These are phyloP conservation scores for Coemansia sp. DNA, from an alignment of 192 early-diverging fungal genomes.

Conservation along the genomic window DNA sequence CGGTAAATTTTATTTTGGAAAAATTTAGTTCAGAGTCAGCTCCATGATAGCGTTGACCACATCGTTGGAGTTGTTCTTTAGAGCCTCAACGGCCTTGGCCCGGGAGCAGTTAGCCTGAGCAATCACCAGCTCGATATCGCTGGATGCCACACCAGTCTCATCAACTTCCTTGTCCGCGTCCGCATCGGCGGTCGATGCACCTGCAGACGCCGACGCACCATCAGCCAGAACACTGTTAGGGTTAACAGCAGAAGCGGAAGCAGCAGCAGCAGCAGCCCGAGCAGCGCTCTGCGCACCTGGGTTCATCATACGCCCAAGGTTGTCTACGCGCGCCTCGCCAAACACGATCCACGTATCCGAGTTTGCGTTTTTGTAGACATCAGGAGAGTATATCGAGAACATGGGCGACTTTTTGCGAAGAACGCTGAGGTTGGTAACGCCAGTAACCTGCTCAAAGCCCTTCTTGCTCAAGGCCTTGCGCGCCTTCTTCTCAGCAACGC, in stretches of 20 bases:
- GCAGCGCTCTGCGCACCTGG: constrained; percentile 58
- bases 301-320: constrained; percentile 68
- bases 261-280: constrained; percentile 19
- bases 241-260: neutral
- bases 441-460: constrained; percentile 82
- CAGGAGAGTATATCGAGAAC: constrained; percentile 85
- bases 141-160: constrained; percentile 77
- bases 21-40: constrained; percentile 32
- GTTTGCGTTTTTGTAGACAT: constrained; percentile 87
- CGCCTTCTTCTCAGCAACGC: constrained; percentile 92
- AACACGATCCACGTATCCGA: constrained; percentile 96
- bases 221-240: constrained; percentile 5
- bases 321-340: constrained; percentile 89
- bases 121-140: constrained; percentile 95
- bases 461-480: constrained; percentile 93
- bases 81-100: constrained; percentile 86
- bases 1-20: neutral
- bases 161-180: constrained; percentile 72
- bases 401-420: constrained; percentile 77
- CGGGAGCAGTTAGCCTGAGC: constrained; percentile 84
- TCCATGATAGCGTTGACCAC: constrained; percentile 98
- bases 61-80: constrained; percentile 84
- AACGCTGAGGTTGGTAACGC: constrained; percentile 87
- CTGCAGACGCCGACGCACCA: constrained; percentile 14
- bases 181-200: constrained; percentile 17